These are phyloP conservation scores for Amphicarpaea edgeworthii DNA, from an alignment of 306 rosid genomes.

Conservation along the genomic window DNA sequence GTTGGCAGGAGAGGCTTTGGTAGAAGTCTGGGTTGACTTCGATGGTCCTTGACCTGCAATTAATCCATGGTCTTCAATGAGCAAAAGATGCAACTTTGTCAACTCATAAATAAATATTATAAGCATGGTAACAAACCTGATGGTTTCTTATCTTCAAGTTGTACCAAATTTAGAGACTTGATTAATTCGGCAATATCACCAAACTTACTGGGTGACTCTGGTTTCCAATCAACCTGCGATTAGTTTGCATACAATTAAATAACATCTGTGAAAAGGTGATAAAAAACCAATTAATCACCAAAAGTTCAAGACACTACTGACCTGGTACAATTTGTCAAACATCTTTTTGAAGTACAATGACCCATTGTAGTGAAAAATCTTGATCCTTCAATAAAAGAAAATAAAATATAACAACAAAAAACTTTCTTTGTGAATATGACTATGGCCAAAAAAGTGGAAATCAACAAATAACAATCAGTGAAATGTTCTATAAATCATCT, in stretches of 20 bases:
- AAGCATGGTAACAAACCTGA: conserved; percentile 60
- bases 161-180: conserved; percentile 64
- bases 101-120: conserved; percentile 21
- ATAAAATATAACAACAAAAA: not conserved
- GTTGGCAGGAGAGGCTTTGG: conserved; percentile 55
- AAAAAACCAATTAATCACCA: conserved; percentile 16
- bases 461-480: conserved; percentile 27
- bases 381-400: conserved; percentile 62
- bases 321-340: conserved; percentile 96
- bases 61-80: conserved; percentile 41
- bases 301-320: conserved; percentile 51
- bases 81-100: conserved; percentile 18
- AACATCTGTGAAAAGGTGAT: conserved; percentile 10
- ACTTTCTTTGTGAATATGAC: conserved; percentile 11
- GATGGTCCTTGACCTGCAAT: conserved; percentile 70
- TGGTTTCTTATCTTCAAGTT: conserved; percentile 68
- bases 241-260: conserved; percentile 29
- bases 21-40: conserved; percentile 57
- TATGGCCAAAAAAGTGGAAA: conserved; percentile 30
- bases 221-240: conserved; percentile 92
- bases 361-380: conserved; percentile 86
- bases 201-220: conserved; percentile 73
- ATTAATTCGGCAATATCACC: conserved; percentile 72
- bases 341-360: conserved; percentile 82
- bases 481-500: conserved; percentile 21